phyloP scores from a whole-genome alignment of 2,329 filamentous ascomycete genomes.

The Fusarium devonianum region DNA sequence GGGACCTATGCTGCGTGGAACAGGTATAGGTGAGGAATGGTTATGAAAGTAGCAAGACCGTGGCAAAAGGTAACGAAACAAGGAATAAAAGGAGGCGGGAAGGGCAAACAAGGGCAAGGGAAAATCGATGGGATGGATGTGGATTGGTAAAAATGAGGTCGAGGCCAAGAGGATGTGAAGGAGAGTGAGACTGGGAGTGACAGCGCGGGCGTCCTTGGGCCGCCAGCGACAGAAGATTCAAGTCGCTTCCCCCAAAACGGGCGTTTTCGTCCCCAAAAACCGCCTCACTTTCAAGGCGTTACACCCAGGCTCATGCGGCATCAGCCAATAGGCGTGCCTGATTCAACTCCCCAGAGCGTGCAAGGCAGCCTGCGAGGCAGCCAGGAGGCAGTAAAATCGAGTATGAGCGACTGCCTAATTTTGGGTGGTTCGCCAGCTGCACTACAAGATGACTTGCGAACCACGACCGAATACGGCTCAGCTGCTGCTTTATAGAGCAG shows the following conservation, averaged over 20 bases:
- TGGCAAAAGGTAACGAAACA: conserved; percentile 10
- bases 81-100: neutral
- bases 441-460: conserved; percentile 16
- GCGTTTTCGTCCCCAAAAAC: conserved; percentile 11
- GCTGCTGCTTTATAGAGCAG: neutral
- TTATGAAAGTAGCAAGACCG: neutral
- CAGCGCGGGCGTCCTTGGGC: neutral
- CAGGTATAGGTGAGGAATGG: conserved; percentile 4
- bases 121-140: neutral
- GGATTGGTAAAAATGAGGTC: conserved; percentile 6
- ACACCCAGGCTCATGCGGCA: conserved; percentile 5
- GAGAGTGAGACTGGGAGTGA: neutral
- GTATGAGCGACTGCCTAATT: no score
- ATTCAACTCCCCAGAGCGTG: conserved; percentile 29
- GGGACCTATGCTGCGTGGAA: conserved; percentile 1
- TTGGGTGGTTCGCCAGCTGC: conserved; percentile 20
- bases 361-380: conserved; percentile 23
- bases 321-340: conserved; percentile 15
- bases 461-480: conserved; percentile 25
- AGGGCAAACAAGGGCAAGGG: conserved; percentile 13
- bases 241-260: neutral
- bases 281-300: conserved; percentile 34
- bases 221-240: neutral
- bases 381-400: neutral
- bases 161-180: neutral